Evolutionary conservation across 2,329 filamentous ascomycete genomes (phyloP).

Genomic region (Ceratocystis diversiconidia): DNA sequence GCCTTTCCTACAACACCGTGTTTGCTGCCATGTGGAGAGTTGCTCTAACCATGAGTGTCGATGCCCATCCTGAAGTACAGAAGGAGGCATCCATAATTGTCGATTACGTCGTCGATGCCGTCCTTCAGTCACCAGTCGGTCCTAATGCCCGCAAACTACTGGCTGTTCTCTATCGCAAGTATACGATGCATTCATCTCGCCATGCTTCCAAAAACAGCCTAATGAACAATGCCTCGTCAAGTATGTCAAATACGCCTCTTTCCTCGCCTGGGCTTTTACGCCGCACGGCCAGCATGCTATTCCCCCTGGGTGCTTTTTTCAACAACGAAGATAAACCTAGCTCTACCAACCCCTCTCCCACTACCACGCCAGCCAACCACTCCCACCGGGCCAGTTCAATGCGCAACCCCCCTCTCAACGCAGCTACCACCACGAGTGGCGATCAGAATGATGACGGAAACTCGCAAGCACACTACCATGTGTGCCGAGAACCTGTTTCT

Average conservation of each 20-base stretch:
- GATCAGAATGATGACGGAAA: conserved; percentile 59
- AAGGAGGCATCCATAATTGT: conserved; percentile 71
- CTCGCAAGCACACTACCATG: conserved; percentile 56
- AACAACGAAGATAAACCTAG: conserved; percentile 33
- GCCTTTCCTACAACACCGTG: conserved; percentile 70
- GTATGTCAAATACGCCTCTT: conserved; percentile 28
- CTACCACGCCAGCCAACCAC: conserved; percentile 19
- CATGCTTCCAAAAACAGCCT: conserved; percentile 24
- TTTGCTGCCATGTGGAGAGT: conserved; percentile 94
- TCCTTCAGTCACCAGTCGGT: conserved; percentile 65
- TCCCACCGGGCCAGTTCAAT: conserved; percentile 23
- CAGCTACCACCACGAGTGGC: conserved; percentile 38
- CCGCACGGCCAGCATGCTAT: conserved; percentile 49
- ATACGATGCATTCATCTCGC: conserved; percentile 31
- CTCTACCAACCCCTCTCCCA: conserved; percentile 23
- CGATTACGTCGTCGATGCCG: conserved; percentile 65
- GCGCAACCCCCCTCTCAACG: conserved; percentile 11
- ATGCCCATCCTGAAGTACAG: conserved; percentile 88
- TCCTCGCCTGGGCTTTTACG: conserved; percentile 46
- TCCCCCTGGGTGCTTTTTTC: conserved; percentile 39
- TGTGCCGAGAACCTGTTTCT: conserved; percentile 65
- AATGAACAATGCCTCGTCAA: conserved; percentile 22
- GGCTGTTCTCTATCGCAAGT: conserved; percentile 51
- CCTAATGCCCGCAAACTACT: conserved; percentile 56
- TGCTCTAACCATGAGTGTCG: conserved; percentile 74